Evolutionary conservation across 257 asterid species (phyloP).

Genomic region (Leptodermis oblonga): DNA sequence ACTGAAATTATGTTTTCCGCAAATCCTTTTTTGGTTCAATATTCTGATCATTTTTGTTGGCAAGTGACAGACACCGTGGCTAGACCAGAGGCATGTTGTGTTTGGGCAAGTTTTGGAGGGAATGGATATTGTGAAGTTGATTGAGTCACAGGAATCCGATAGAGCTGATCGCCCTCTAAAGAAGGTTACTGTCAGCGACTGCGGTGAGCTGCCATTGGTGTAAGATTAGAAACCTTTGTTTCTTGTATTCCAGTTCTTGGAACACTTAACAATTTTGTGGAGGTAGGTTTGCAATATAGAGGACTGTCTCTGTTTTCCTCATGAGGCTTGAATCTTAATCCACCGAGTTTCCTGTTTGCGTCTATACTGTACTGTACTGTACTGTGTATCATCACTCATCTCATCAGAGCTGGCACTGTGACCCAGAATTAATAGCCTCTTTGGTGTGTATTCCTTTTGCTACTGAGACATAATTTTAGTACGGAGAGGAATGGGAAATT

Average conservation of each 20-base stretch:
- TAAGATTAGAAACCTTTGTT: conserved; percentile 19
- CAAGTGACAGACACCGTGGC: conserved; percentile 79
- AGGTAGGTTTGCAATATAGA: conserved; percentile 25
- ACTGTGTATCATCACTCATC: conserved; percentile 15
- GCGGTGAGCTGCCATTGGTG: conserved; percentile 81
- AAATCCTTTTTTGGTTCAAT: neutral
- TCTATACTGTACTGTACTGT: too few species aligned
- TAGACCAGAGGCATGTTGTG: conserved; percentile 83
- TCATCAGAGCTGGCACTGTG: conserved; percentile 1
- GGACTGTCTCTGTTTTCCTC: conserved; percentile 18
- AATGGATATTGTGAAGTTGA: conserved; percentile 64
- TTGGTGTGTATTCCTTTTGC: neutral
- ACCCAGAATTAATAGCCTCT: conserved; percentile 17
- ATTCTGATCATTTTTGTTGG: conserved; percentile 11
- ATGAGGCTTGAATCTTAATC: conserved; percentile 32
- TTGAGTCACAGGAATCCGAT: conserved; percentile 82
- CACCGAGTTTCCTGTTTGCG: conserved; percentile 22
- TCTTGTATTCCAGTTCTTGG: conserved; percentile 9
- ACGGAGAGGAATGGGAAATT: too few species aligned
- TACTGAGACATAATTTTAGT: too few species aligned
- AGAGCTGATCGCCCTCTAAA: conserved; percentile 85
- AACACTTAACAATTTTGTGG: neutral
- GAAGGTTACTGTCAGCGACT: conserved; percentile 84
- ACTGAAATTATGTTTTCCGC: too few species aligned
- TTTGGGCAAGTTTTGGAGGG: conserved; percentile 98